Percentiles rank a stretch among this genome's conserved stretches.
phyloP scores from a whole-genome alignment of 306 rosid genomes.

The Datisca glomerata region DNA sequence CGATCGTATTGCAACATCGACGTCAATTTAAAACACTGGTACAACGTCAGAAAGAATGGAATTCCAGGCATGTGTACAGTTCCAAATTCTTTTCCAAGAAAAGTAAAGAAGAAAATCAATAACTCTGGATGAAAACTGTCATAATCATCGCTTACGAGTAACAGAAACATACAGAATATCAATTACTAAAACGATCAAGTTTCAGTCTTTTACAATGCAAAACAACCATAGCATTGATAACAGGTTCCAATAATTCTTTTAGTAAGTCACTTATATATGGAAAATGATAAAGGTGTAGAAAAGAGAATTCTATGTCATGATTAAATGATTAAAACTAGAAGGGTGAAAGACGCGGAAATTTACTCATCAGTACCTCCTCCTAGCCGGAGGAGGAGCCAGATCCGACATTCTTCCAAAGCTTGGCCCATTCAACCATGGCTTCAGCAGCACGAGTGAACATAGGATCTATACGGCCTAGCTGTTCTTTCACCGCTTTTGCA shows the following conservation, averaged over 20 bases:
- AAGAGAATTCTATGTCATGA: neutral
- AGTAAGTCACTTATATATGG: too few relatives aligned
- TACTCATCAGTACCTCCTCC: conserved; percentile 1
- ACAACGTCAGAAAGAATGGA: neutral
- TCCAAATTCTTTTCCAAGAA: too few relatives aligned
- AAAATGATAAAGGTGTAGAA: too few relatives aligned
- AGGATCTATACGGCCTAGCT: conserved; percentile 67
- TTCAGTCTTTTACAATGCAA: neutral
- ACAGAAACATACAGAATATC: neutral
- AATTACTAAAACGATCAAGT: neutral
- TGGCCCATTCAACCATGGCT: conserved; percentile 78
- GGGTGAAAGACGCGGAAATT: neutral
- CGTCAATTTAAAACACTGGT: too few relatives aligned
- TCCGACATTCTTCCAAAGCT: conserved; percentile 69
- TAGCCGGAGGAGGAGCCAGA: conserved; percentile 15
- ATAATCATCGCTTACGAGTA: too few relatives aligned
- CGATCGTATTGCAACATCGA: too few relatives aligned
- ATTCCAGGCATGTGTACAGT: neutral
- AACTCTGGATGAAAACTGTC: conserved; percentile 1
- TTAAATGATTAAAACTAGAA: neutral
- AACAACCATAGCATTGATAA: neutral
- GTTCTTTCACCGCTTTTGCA: conserved; percentile 65
- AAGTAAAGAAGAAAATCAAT: too few relatives aligned
- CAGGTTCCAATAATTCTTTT: too few relatives aligned
- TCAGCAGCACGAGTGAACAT: conserved; percentile 64